A percentile compares a stretch with the other conserved stretches of the same genome.
phyloP scores from a whole-genome alignment of 2,329 filamentous ascomycete species.

The Ceratocystis diversiconidia region DNA sequence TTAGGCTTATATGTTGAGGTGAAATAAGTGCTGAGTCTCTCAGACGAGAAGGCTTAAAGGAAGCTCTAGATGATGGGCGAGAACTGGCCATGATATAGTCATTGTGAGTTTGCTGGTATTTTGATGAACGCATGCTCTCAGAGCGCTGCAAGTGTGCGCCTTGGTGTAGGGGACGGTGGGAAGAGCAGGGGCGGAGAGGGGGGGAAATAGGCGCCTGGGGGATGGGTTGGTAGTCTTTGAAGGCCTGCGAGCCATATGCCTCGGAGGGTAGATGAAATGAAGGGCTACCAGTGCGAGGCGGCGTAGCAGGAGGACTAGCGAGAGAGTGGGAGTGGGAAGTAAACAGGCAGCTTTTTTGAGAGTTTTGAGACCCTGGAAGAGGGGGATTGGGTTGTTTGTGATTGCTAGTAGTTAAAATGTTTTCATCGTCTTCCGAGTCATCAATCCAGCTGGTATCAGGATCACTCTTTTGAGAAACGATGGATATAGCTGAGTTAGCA shows the following conservation, averaged over 20 bases:
- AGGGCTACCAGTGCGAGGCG: conserved; percentile 11
- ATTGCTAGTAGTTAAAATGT: conserved; percentile 15
- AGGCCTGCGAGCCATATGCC: not conserved
- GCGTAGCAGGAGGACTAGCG: conserved; percentile 13
- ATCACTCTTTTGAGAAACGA: conserved; percentile 14
- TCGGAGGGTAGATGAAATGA: not conserved
- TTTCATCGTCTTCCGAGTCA: conserved; percentile 26
- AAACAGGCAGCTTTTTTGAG: conserved; percentile 1
- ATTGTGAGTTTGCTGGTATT: not conserved
- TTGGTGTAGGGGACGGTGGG: not conserved
- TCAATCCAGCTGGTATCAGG: conserved; percentile 28
- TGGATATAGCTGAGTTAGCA: conserved; percentile 2
- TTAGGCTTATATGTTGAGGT: not conserved
- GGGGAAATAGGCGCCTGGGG: conserved; percentile 13
- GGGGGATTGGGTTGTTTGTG: not conserved
- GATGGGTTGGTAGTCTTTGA: conserved; percentile 3
- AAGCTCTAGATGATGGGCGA: not conserved
- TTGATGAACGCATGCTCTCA: not conserved
- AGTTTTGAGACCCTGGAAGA: not conserved
- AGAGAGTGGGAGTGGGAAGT: conserved; percentile 5
- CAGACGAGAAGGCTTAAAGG: not conserved
- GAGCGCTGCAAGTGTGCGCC: not conserved
- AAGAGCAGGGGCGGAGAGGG: not conserved
- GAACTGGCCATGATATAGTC: not conserved
- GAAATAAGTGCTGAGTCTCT: not conserved